A percentile compares a stretch with the other conserved stretches of the same genome.
Conservation (phyloP, 345 rosid genomes). For the Syzygium grande region DNA sequence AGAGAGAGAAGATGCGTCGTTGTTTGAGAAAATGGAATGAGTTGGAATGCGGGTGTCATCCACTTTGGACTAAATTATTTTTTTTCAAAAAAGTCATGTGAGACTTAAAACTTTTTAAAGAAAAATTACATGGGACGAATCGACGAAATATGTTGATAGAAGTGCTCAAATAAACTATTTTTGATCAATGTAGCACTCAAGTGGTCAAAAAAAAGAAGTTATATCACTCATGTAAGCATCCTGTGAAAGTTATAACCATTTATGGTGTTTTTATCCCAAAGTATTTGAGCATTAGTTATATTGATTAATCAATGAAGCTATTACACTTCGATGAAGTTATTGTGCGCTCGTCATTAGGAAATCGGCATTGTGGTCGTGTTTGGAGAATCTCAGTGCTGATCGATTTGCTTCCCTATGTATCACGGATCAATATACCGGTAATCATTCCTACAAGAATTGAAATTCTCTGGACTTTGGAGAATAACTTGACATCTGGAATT, state of each 20-base stretch:
- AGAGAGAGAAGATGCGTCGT: neutral
- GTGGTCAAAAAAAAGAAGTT: neutral
- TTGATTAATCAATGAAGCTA: neutral
- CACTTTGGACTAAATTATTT: no score
- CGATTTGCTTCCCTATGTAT: neutral
- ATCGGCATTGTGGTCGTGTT: neutral
- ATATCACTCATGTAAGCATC: neutral
- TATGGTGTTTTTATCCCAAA: neutral
- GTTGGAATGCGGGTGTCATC: no score
- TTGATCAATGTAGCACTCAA: neutral
- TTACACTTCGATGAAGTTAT: neutral
- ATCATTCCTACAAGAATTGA: neutral
- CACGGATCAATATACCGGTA: neutral
- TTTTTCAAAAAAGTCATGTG: no score
- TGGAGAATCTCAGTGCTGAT: neutral
- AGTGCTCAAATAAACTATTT: no score
- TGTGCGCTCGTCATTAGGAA: neutral
- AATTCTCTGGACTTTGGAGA: neutral
- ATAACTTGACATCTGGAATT: neutral
- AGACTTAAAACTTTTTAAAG: no score
- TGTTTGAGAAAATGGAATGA: neutral
- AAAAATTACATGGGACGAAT: no score
- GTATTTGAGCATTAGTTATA: neutral
- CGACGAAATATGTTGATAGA: no score
- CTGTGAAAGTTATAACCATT: fast-evolving